Evolutionary conservation across 208 protist species (phyloP), one percentile per base, ranked within the genome.

Genomic region (Blastocrithidia nonstop): DNA sequence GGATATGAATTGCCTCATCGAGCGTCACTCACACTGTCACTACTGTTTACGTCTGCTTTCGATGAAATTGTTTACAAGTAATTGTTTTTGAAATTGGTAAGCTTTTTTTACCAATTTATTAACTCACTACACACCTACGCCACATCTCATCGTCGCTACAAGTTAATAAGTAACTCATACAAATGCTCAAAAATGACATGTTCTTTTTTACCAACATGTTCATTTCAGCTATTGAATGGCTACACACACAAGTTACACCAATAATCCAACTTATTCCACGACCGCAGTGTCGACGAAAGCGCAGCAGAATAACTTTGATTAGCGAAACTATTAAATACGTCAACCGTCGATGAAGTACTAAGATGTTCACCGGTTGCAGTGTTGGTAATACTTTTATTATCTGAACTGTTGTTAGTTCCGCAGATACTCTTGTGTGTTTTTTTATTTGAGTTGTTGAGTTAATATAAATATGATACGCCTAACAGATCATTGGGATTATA

Each of bases 101-200:
- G n/a, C n/a, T n/a, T n/a, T n/a, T n/a, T n/a, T n/a, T n/a, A n/a
- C n/a, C n/a, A n/a, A n/a, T n/a, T n/a, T n/a, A n/a, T n/a, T n/a
- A n/a, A n/a, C n/a, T n/a, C 45, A 22, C 31, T 39, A 66, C 65
- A 78, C 4, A 87, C 42, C 0, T 43, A 54, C 6, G 40, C 20
- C 0, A 64, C 48, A 13, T 40, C 39, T 69, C 72, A 87, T 20
- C 35, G 43, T 16, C 77, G 53, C 16, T 41, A 49, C 32, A 54
- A 44, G 3, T 57, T 21, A 3, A 71, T 54, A 26, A 79, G 15
- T 9, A 67, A 52, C 23, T 89, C 65, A 7, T 73, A 70, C 33
- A 80, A 59, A 61, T 76, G 66, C 38, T 75, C 80, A 5, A 89
- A 39, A 19, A 70, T 83, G 24, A 89, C 72, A 45, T 89, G 80